phyloP scores from a whole-genome alignment of 2,329 filamentous ascomycete species.

The Pseudogymnoascus sp. region DNA sequence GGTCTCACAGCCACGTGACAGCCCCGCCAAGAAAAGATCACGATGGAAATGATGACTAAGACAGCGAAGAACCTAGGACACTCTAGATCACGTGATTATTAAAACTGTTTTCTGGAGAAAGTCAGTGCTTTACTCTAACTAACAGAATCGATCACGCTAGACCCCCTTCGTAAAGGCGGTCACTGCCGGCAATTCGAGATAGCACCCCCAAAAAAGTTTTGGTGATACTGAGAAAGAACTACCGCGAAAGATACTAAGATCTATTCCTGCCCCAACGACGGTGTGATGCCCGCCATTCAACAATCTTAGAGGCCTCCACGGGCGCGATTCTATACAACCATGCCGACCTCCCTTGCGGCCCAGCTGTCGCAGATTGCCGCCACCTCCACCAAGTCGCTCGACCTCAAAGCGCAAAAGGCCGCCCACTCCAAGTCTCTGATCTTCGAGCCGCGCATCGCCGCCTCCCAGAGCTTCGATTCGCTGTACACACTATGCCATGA shows the following conservation, averaged over 20 bases:
- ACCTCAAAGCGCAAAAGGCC: slow-evolving; percentile 86
- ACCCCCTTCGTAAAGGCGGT: not conserved
- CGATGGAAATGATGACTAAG: not conserved
- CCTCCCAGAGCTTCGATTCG: slow-evolving; percentile 81
- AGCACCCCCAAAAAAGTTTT: slow-evolving; percentile 7
- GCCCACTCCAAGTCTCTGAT: slow-evolving; percentile 92
- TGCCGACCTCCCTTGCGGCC: slow-evolving; percentile 82
- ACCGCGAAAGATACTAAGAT: not conserved
- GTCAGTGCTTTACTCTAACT: not conserved
- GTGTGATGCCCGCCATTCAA: slow-evolving; percentile 6
- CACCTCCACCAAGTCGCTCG: slow-evolving; percentile 81
- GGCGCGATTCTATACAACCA: slow-evolving; percentile 31
- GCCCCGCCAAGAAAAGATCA: not conserved
- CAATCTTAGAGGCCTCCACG: not conserved
- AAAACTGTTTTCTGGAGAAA: not conserved
- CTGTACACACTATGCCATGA: slow-evolving; percentile 81
- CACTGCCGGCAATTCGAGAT: not conserved
- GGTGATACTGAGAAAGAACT: slow-evolving; percentile 7
- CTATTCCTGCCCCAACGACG: slow-evolving; percentile 1
- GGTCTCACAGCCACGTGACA: not conserved
- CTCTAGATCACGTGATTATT: not conserved
- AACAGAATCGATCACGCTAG: not conserved
- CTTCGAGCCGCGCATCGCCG: slow-evolving; percentile 79
- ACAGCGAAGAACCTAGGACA: not conserved
- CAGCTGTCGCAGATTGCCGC: slow-evolving; percentile 90